These are phyloP conservation scores for Gynostemma pentaphyllum DNA, from an alignment of 306 rosid species.

Conservation along the genomic window DNA sequence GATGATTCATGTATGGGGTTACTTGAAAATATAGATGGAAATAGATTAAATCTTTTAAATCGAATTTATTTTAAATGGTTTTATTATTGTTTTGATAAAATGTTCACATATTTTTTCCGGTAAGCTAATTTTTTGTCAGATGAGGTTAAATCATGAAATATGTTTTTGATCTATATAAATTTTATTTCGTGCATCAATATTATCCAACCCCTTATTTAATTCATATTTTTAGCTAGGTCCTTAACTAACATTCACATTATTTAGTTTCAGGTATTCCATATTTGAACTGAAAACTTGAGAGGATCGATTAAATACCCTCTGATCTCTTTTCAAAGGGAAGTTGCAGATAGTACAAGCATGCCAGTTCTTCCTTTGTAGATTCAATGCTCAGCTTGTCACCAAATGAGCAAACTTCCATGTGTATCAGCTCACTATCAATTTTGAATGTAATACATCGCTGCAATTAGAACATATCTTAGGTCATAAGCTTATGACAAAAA, in stretches of 20 bases:
- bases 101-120: too few species aligned
- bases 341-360: slow-evolving; percentile 73
- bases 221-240: slow-evolving; percentile 6
- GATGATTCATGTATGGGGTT: too few species aligned
- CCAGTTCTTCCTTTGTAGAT: slow-evolving; percentile 56
- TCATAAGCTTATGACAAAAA: slow-evolving; percentile 18
- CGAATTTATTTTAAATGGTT: too few species aligned
- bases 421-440: slow-evolving; percentile 48
- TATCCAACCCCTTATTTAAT: slow-evolving; percentile 6
- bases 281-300: background rate
- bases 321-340: slow-evolving; percentile 60
- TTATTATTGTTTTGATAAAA: too few species aligned
- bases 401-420: slow-evolving; percentile 27
- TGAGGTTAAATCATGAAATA: background rate
- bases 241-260: background rate
- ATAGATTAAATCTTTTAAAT: too few species aligned
- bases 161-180: background rate
- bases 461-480: slow-evolving; percentile 14
- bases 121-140: too few species aligned
- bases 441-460: slow-evolving; percentile 46
- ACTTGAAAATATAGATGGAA: too few species aligned
- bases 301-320: slow-evolving; percentile 47
- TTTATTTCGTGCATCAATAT: background rate
- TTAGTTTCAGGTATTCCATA: background rate
- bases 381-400: slow-evolving; percentile 39